phyloP scores from a whole-genome alignment of 2,329 filamentous ascomycete species.

The Phaeosphaeriaceae sp. region DNA sequence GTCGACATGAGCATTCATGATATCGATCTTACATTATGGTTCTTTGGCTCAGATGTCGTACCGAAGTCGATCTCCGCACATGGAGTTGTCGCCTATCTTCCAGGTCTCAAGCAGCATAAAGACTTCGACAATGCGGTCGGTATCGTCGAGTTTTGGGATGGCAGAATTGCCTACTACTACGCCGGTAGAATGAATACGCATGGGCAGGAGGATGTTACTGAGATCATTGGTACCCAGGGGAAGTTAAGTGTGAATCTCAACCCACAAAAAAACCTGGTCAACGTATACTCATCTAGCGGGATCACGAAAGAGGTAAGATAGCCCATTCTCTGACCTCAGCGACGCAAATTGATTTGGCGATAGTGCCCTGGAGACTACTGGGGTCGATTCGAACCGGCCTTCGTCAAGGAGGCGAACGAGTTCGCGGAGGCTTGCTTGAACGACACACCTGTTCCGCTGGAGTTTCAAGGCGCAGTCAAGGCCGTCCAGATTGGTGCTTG shows the following conservation, averaged over 20 bases:
- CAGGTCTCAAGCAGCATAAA: slow-evolving; percentile 46
- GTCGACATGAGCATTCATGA: slow-evolving; percentile 55
- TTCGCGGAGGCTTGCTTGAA: slow-evolving; percentile 48
- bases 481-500: slow-evolving; percentile 51
- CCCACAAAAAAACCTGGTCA: slow-evolving; percentile 43
- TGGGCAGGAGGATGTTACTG: slow-evolving; percentile 54
- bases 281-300: slow-evolving; percentile 40
- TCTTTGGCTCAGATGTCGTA: slow-evolving; percentile 46
- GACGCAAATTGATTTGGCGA: neutral
- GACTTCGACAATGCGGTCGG: slow-evolving; percentile 56
- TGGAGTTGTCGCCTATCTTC: slow-evolving; percentile 46
- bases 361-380: slow-evolving; percentile 44
- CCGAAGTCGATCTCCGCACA: slow-evolving; percentile 49
- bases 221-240: slow-evolving; percentile 53
- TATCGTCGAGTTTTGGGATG: slow-evolving; percentile 54
- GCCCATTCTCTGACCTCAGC: neutral
- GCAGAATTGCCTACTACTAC: slow-evolving; percentile 55
- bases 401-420: slow-evolving; percentile 51
- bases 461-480: slow-evolving; percentile 43
- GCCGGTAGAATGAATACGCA: slow-evolving; percentile 52
- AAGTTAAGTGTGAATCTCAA: slow-evolving; percentile 52
- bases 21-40: slow-evolving; percentile 54
- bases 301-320: slow-evolving; percentile 43
- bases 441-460: slow-evolving; percentile 45
- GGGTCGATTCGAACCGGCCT: slow-evolving; percentile 50